Base-by-base conservation (phyloP, 371 early-diverging fungal species). In the Mortierella sp. region DNA sequence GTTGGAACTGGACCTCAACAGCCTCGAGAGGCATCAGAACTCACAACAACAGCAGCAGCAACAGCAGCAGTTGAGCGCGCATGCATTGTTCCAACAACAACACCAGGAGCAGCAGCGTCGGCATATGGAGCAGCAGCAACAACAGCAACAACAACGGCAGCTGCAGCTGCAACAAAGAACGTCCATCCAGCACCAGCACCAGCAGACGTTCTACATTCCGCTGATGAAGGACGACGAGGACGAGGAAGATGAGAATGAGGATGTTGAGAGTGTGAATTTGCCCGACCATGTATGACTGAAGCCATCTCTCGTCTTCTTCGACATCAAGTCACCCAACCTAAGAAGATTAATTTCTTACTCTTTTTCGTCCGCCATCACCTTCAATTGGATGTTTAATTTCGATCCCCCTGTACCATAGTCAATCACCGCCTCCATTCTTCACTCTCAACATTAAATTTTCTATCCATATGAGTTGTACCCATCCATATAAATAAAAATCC, bases 141-240 rank as follows among this genome's bases (percentile, higher is more conserved):
- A 81, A 16, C 73, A 73, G 3, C 77, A 80, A 28, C 78, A 72
- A 5, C 45, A 26, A 14, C 80, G 75, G 3, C 77, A 75, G 8
- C 86, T 38, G 42, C 42, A 3, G 5, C 42, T 38, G 42, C 42
- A 38, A 5, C 14, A 82, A 13, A 77, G 87, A 13, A 45, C 68
- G 10, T 86, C 87, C 3, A 76, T 82, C 48, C 80, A 80, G 8
- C 87, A 78, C 48, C 87, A 86, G 38, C 86, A 80, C 65, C 82
- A 81, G 28, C 84, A 85, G 70, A 50, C 87, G 10, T 82, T 82
- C 52, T 82, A 86, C 70, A 86, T 86, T 54, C 87, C 87, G 8
- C 80, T 80, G 70, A 76, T 74, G 80, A 78, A 84, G 54, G 84
- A 84, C n/a, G 86, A 85, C 24, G 87, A 86, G 26, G 81, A 78